Evolutionary conservation across 2,329 filamentous ascomycete genomes (phyloP), one percentile per base, ranked within the genome.

Genomic region (Apiospora koreana): DNA sequence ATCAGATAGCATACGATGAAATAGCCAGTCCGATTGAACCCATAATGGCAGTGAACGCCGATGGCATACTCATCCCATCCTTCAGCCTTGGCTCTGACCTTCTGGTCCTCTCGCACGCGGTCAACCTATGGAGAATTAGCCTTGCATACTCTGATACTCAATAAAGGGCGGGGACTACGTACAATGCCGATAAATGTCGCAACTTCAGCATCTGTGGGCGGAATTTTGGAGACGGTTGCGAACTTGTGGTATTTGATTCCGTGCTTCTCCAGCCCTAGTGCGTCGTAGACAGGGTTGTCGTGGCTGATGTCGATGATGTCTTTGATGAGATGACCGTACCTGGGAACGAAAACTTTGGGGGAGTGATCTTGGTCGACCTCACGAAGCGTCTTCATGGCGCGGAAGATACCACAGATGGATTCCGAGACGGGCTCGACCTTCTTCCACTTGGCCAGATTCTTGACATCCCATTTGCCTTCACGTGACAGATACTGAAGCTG

Each of bases 401-500:
- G 90, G 79, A 98, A 98, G 5, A 94, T 85, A 18, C 89, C 89
- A 0, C 88, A 93, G 71, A 98, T 96, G 3, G 92, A 90, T 1
- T 88, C 86, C 0, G 93, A 97, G 1, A 97, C 93, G 0, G 94
- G 93, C 1, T 84, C 81, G 0, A 97, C 92, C 23, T 89, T 90
- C 79, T 93, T 88, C 95, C 95, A 98, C 79, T 98, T 98, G 71
- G 88, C 90, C 14, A 98, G 86, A 77, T 98, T 98, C 83, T 98
- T 98, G 74, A 98, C 94, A 77, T 98, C 95, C 95, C 95, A 98
- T 82, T 98, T 98, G 3, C 95, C 95, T 74, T 94, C 93, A 1
- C 92, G 94, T 2, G 93, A 94, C 31, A 98, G 89, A 76, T 96
- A 92, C 76, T 95, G 93, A 21, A 98, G 85, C 81, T 98, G 95